Evolutionary conservation across 148 eudicot species (phyloP).

Genomic region (Rhododendron vialii): DNA sequence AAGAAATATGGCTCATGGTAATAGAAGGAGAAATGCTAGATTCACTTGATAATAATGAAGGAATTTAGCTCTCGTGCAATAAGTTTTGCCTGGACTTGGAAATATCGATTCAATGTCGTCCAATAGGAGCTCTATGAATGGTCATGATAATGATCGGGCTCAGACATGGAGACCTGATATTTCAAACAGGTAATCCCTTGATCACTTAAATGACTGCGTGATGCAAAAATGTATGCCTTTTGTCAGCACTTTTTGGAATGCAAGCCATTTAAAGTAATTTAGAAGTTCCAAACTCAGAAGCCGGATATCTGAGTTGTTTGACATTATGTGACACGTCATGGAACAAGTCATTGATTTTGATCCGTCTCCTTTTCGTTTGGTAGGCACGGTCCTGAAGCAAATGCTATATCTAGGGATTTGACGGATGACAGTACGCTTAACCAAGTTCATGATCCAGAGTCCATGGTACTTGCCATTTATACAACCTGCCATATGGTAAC

Average conservation of each 20-base stretch:
- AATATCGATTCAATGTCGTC: slow-evolving; percentile 37
- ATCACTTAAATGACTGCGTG: neutral
- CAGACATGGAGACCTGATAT: slow-evolving; percentile 10
- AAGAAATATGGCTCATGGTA: slow-evolving; percentile 2
- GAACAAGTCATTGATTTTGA: neutral
- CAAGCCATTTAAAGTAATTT: neutral
- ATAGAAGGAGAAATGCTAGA: slow-evolving; percentile 15
- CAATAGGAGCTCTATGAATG: slow-evolving; percentile 28
- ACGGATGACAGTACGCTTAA: slow-evolving; percentile 29
- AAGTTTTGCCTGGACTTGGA: slow-evolving; percentile 23
- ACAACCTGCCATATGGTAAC: neutral
- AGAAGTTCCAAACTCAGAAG: neutral
- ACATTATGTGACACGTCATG: neutral
- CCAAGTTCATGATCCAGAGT: slow-evolving; percentile 44
- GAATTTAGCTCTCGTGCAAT: slow-evolving; percentile 16
- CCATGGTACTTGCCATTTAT: slow-evolving; percentile 33
- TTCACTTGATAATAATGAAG: slow-evolving; percentile 17
- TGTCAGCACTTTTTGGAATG: neutral
- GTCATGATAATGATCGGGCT: slow-evolving; percentile 12
- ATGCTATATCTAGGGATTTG: slow-evolving; percentile 39
- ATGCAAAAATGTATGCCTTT: neutral
- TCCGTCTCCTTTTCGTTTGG: slow-evolving; percentile 10
- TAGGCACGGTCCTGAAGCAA: slow-evolving; percentile 35
- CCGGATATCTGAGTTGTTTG: neutral
- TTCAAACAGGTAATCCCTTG: slow-evolving; percentile 18